A percentile compares a stretch with the other conserved stretches of the same genome.
phyloP scores from a whole-genome alignment of 352 stramenopile species.

The Pythium plurisporium region DNA sequence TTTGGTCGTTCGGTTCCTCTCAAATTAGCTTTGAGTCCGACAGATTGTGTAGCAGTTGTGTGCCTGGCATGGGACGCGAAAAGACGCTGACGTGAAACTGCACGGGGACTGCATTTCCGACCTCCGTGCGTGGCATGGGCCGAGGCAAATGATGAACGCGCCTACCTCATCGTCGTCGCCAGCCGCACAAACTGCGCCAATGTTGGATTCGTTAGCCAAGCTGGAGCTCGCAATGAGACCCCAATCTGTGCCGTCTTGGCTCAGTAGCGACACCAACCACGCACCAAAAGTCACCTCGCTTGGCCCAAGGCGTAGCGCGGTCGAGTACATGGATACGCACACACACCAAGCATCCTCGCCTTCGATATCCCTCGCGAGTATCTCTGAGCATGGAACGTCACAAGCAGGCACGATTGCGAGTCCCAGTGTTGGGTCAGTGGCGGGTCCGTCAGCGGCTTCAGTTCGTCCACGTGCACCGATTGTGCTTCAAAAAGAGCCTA shows the following conservation, averaged over 20 bases:
- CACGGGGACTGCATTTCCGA: neutral
- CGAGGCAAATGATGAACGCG: slow-evolving; percentile 1
- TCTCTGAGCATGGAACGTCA: slow-evolving; percentile 3
- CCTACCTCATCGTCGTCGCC: neutral
- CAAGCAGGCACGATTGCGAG: neutral
- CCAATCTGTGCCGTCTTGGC: slow-evolving; percentile 69
- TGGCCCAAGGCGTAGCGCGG: slow-evolving; percentile 40
- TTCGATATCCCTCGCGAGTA: slow-evolving; percentile 1
- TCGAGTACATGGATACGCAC: slow-evolving; percentile 48
- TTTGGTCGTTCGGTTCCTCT: too few relatives aligned
- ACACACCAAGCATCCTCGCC: neutral
- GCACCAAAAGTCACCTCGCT: slow-evolving; percentile 55
- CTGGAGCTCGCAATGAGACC: slow-evolving; percentile 67
- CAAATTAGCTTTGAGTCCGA: neutral
- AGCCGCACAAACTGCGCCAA: slow-evolving; percentile 20
- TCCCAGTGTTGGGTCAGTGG: neutral
- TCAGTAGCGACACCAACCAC: slow-evolving; percentile 68
- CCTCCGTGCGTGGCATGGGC: neutral
- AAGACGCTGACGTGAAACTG: slow-evolving; percentile 10
- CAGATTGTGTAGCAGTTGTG: neutral
- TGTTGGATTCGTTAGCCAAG: slow-evolving; percentile 58
- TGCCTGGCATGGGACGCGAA: neutral
- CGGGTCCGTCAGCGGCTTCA: slow-evolving; percentile 25
- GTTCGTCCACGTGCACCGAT: slow-evolving; percentile 60
- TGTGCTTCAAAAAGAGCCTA: slow-evolving; percentile 42